Evolutionary conservation across 495 filamentous ascomycete species (phyloP), one percentile per base, ranked within the genome.

Genomic region (Xylaria venustula): DNA sequence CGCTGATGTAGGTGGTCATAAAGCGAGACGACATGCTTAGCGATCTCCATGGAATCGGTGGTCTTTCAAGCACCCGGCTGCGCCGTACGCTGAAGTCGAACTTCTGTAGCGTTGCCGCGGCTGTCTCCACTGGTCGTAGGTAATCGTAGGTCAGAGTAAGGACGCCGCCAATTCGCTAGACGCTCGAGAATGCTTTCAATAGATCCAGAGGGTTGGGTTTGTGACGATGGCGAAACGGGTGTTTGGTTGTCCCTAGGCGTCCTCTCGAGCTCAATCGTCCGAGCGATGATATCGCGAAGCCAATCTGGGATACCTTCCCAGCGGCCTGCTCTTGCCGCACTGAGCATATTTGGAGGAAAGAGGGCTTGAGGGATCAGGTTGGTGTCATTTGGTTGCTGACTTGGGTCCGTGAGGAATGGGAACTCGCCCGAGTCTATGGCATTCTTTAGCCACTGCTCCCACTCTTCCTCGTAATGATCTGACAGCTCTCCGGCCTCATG

Each of bases 391-490:
- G 54, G 67, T 40, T 63, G 61, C 7, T 67, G 68, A 17, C 73
- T 73, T 58, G 75, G 77, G 28, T 76, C 75, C 12, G 75, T 69
- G 17, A 75, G 71, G 48, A 75, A 71, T 22, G 77, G 74, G 15
- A 84, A 65, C 57, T 80, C 75, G 53, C 82, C 82, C 9, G 76
- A 73, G 52, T 93, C 91, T 32, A 87, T 84, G 46, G 87, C 86
- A 65, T 91, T 89, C 71, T 92, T 93, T 36, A 94, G 71, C 88
- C 89, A 94, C 73, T 91, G 89, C 71, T 94, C 90, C 86, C 86
- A 93, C 60, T 89, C 88, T 56, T 88, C 86, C 66, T 95, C 90
- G 36, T 91, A 79, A 20, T 85, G 83, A 34, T 87, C 82, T 6
- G 72, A 84, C 62, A 71, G 77, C 79, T 75, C 88, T 67, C 81